These are phyloP conservation scores for Colletotrichum incanum DNA, from an alignment of 2,329 filamentous ascomycete species.

Conservation along the genomic window DNA sequence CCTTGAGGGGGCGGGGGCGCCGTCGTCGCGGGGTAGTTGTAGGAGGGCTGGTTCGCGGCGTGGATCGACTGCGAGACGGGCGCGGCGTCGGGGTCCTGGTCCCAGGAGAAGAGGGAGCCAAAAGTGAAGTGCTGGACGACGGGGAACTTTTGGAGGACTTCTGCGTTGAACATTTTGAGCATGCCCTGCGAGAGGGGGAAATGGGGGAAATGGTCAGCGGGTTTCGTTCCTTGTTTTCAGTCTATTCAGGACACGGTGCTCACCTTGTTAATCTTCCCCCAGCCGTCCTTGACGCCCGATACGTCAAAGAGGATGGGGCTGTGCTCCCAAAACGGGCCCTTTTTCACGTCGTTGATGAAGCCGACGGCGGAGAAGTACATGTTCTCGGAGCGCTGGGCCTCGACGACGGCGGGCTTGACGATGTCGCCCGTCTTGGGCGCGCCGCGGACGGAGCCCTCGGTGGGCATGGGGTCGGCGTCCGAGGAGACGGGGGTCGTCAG, in stretches of 20 bases:
- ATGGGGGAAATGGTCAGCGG: not conserved
- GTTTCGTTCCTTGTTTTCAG: not conserved
- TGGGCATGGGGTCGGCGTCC: conserved; percentile 73
- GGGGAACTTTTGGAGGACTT: conserved; percentile 96
- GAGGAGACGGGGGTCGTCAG: conserved; percentile 81
- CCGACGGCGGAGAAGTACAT: conserved; percentile 97
- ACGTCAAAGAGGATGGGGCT: conserved; percentile 94
- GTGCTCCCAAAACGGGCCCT: conserved; percentile 96
- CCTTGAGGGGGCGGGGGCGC: conserved; percentile 46
- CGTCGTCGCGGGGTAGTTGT: conserved; percentile 45
- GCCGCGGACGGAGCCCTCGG: conserved; percentile 82
- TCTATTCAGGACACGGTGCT: not conserved
- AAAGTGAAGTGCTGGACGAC: conserved; percentile 98
- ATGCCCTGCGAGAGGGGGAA: conserved; percentile 83
- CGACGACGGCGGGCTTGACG: conserved; percentile 74
- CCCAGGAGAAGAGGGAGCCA: conserved; percentile 85
- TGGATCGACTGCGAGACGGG: conserved; percentile 68
- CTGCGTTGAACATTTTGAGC: conserved; percentile 99
- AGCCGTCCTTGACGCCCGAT: conserved; percentile 90
- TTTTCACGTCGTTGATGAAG: conserved; percentile 98
- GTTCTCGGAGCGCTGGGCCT: conserved; percentile 76
- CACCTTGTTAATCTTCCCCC: conserved; percentile 97
- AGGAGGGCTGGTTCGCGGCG: conserved; percentile 68
- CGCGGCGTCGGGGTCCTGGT: conserved; percentile 74
- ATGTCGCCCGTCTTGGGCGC: conserved; percentile 82